A percentile compares a stretch with the other conserved stretches of the same genome.
These are phyloP conservation scores for Penicilliopsis zonata DNA, from an alignment of 495 filamentous ascomycete species.

Conservation along the genomic window DNA sequence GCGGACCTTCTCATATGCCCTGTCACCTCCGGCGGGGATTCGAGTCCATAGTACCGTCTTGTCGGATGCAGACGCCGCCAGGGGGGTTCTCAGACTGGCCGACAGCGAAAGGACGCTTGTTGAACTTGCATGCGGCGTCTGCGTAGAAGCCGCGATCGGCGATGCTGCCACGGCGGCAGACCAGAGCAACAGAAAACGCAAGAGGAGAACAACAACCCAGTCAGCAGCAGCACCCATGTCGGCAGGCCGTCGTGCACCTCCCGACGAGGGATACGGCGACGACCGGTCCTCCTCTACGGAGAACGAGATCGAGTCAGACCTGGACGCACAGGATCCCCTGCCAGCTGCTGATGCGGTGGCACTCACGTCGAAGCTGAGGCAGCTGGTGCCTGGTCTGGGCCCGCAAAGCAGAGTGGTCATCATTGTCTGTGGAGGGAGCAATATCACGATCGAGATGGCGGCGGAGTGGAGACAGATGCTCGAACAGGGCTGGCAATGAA, in stretches of 20 bases:
- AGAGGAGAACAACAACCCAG: constrained; percentile 14
- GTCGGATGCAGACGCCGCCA: constrained; percentile 68
- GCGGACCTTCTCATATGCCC: constrained; percentile 54
- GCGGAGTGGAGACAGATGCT: constrained; percentile 44
- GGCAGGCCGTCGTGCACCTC: constrained; percentile 1
- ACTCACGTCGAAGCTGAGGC: constrained; percentile 40
- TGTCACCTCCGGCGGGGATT: constrained; percentile 25
- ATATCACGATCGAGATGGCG: constrained; percentile 58
- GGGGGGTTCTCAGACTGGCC: constrained; percentile 60
- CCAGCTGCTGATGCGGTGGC: neutral
- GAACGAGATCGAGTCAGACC: constrained; percentile 19
- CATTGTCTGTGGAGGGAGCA: constrained; percentile 76
- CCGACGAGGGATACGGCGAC: constrained; percentile 31
- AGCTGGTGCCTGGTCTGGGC: constrained; percentile 45
- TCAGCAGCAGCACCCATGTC: constrained; percentile 7
- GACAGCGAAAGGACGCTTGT: constrained; percentile 75
- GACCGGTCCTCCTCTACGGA: constrained; percentile 20
- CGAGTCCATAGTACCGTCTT: constrained; percentile 56
- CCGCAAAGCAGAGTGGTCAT: constrained; percentile 63
- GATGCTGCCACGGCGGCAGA: constrained; percentile 12
- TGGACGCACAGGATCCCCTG: constrained; percentile 6
- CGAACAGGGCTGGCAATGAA: constrained; percentile 23
- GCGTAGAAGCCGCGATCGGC: constrained; percentile 45
- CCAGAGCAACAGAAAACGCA: constrained; percentile 23
- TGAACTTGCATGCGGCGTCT: constrained; percentile 76